Evolutionary conservation across 1,284 basidiomycete genomes (phyloP).

Genomic region (Phenoliferia sp.): DNA sequence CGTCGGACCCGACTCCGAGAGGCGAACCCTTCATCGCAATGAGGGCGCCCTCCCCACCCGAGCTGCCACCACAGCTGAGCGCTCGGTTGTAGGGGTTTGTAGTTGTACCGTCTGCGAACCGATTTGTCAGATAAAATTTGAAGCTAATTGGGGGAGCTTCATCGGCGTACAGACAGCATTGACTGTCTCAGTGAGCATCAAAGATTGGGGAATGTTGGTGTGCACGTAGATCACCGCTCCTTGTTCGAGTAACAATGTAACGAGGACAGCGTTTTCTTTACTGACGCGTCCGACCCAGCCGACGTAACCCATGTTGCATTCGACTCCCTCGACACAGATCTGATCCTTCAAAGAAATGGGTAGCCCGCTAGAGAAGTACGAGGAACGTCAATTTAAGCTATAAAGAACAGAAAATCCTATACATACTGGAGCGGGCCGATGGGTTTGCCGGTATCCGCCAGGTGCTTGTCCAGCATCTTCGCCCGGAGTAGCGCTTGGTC

Average conservation of each 20-base stretch:
- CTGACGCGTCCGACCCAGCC: slow-evolving; percentile 60
- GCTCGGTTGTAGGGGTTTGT: slow-evolving; percentile 46
- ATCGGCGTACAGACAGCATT: slow-evolving; percentile 27
- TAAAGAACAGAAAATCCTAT: not conserved
- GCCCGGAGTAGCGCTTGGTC: slow-evolving; percentile 58
- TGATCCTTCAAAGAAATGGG: slow-evolving; percentile 57
- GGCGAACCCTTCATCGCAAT: slow-evolving; percentile 56
- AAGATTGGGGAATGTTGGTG: slow-evolving; percentile 29
- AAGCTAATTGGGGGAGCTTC: not conserved
- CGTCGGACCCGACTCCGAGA: slow-evolving; percentile 63
- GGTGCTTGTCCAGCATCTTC: slow-evolving; percentile 54
- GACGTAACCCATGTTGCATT: slow-evolving; percentile 47
- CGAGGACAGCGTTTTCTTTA: slow-evolving; percentile 54
- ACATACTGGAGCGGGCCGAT: slow-evolving; percentile 46
- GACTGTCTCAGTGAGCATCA: slow-evolving; percentile 39
- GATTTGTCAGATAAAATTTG: not conserved
- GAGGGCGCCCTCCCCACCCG: slow-evolving; percentile 55
- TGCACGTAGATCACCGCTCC: slow-evolving; percentile 23
- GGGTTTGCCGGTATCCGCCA: slow-evolving; percentile 46
- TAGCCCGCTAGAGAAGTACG: slow-evolving; percentile 39
- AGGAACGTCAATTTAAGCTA: not conserved
- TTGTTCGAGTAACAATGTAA: slow-evolving; percentile 44
- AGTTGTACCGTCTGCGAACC: not conserved
- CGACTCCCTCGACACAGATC: slow-evolving; percentile 36
- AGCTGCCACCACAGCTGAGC: slow-evolving; percentile 48